Conservation (phyloP, 768 basidiomycete genomes). For the Amanita molliuscula region DNA sequence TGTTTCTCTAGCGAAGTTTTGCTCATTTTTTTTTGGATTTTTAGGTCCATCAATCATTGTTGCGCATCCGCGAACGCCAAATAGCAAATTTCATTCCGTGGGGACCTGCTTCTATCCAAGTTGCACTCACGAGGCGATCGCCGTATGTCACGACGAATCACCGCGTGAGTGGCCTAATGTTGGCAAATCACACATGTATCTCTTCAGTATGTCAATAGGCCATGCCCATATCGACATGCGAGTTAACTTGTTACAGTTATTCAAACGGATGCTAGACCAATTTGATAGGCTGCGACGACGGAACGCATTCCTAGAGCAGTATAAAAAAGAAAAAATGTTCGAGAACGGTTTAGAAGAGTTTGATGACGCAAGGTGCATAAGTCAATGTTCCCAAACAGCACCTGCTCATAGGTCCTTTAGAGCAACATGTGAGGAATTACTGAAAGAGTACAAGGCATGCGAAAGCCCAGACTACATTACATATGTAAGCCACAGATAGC, state of each 20-base stretch:
- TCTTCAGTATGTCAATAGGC: conserved; percentile 51
- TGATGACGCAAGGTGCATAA: conserved; percentile 82
- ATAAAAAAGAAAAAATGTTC: conserved; percentile 96
- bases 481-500: conserved; percentile 41
- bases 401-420: conserved; percentile 23
- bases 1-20: neutral
- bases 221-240: neutral
- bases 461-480: conserved; percentile 93
- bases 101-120: conserved; percentile 98
- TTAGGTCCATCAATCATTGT: conserved; percentile 93
- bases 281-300: conserved; percentile 80
- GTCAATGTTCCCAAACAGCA: neutral
- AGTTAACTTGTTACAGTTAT: conserved; percentile 42
- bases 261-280: conserved; percentile 93
- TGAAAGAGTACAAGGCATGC: conserved; percentile 94
- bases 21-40: conserved; percentile 3
- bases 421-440: conserved; percentile 75
- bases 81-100: conserved; percentile 98
- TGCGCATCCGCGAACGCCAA: conserved; percentile 93
- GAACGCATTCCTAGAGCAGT: conserved; percentile 94
- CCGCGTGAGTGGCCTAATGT: conserved; percentile 95
- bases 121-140: conserved; percentile 85
- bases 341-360: conserved; percentile 91
- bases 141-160: conserved; percentile 85
- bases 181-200: conserved; percentile 99